phyloP scores from a whole-genome alignment of 768 basidiomycete genomes.

The Tephrocybe sp. region DNA sequence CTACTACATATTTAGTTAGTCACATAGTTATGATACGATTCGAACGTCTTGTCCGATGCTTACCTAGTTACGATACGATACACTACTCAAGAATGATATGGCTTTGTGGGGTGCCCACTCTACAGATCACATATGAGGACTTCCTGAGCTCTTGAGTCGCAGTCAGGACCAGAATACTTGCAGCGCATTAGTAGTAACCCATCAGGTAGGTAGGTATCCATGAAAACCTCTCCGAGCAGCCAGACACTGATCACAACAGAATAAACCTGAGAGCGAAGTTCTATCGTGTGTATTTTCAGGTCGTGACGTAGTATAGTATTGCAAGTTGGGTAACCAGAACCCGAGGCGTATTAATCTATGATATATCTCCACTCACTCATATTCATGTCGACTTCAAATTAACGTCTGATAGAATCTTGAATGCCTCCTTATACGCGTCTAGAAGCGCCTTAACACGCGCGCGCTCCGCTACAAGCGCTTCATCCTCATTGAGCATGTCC shows the following conservation, averaged over 20 bases:
- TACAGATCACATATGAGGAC: background rate
- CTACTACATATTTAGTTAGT: too few relatives aligned
- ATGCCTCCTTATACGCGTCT: conserved; percentile 95
- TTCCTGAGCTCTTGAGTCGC: too few relatives aligned
- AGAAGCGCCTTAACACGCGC: conserved; percentile 90
- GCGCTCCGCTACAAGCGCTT: conserved; percentile 90
- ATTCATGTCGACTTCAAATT: conserved; percentile 62
- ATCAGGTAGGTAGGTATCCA: too few relatives aligned
- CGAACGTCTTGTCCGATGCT: conserved; percentile 8
- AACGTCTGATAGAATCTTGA: conserved; percentile 83
- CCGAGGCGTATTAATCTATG: conserved; percentile 14
- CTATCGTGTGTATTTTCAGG: background rate
- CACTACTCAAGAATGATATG: conserved; percentile 21
- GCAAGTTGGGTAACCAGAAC: conserved; percentile 12
- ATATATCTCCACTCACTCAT: conserved; percentile 12
- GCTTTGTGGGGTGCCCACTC: conserved; percentile 16
- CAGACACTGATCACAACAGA: too few relatives aligned
- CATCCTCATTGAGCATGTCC: conserved; percentile 93
- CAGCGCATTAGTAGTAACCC: too few relatives aligned
- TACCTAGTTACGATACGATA: conserved; percentile 16
- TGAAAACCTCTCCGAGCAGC: too few relatives aligned
- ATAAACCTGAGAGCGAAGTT: too few relatives aligned
- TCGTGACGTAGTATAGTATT: conserved; percentile 7
- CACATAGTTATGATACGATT: conserved; percentile 11
- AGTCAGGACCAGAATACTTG: too few relatives aligned